phyloP scores from a whole-genome alignment of 805 yeast genomes.

The Wickerhamiella sorbophila region DNA sequence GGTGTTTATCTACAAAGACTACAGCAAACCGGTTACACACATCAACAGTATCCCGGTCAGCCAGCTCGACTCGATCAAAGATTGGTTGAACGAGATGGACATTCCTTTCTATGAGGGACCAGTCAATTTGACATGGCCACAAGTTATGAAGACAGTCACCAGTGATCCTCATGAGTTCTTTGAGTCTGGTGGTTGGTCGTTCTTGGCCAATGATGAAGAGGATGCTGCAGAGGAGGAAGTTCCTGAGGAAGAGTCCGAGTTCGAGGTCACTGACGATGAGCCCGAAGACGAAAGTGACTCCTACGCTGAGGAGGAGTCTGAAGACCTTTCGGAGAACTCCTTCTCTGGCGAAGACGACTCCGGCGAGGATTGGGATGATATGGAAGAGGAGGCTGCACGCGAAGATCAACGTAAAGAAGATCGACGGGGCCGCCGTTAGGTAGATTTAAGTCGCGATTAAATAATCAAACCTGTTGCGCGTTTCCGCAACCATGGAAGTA shows the following conservation, averaged over 20 bases:
- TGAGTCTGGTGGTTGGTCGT: conserved; percentile 90
- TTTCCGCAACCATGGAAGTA: conserved; percentile 4
- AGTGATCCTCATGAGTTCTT: conserved; percentile 93
- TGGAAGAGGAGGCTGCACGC: conserved; percentile 39
- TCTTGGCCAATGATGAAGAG: conserved; percentile 79
- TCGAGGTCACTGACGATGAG: conserved; percentile 48
- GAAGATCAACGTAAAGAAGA: conserved; percentile 18
- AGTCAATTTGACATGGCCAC: conserved; percentile 87
- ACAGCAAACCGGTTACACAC: conserved; percentile 73
- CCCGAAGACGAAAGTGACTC: conserved; percentile 31
- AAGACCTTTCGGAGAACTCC: conserved; percentile 24
- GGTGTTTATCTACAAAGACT: conserved; percentile 93
- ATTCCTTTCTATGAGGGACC: conserved; percentile 91
- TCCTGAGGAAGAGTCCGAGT: conserved; percentile 48
- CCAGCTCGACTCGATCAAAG: conserved; percentile 78
- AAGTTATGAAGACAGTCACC: conserved; percentile 85
- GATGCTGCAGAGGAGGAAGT: conserved; percentile 46
- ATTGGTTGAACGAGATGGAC: conserved; percentile 96
- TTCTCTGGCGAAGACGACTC: conserved; percentile 20
- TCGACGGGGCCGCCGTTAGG: background rate
- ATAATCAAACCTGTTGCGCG: background rate
- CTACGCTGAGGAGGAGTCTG: conserved; percentile 24
- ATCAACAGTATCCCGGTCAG: conserved; percentile 92
- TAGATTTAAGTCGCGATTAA: background rate
- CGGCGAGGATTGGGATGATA: conserved; percentile 44